Evolutionary conservation across 176 grass and related monocot species (phyloP), one percentile per base, ranked within the genome.

Genomic region (Ananas comosus): DNA sequence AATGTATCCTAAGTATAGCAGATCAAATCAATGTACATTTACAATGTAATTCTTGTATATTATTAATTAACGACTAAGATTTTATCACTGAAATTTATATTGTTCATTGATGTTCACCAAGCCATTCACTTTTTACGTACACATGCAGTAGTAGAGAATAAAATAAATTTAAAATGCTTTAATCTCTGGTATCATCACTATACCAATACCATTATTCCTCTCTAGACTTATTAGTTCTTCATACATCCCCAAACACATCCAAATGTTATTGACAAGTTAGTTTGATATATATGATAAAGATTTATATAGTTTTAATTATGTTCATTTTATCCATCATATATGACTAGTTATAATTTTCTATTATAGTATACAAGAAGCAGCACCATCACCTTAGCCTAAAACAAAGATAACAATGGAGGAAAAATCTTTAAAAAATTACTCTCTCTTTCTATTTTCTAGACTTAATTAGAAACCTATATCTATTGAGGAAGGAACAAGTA

Each of bases 401-500:
- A n/a, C n/a, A 42, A 80, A 79, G 56, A 56, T 49, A 22, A 65
- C 18, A 67, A 5, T 17, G n/a, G 1, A 59, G 16, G 16, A 16
- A 17, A 59, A 56, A 4, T 0, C 1, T 18, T 18, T n/a, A n/a
- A 59, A 18, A 59, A 17, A 14, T 17, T 1, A 59, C 1, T 9
- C 1, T 9, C 56, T 21, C 56, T 58, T 58, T 58, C 14, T 59
- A 17, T 18, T 59, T 59, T 21, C 56, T 59, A 59, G 3, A 59
- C 56, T 17, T 18, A 59, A n/a, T n/a, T n/a, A n/a, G 1, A 59
- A 59, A 18, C 19, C n/a, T 59, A 17, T 21, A 18, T 18, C 66
- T 53, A 65, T 22, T 65, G 68, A 42, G 76, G 74, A 22, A 83
- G 65, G 23, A 49, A 50, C 68, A 79, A n/a, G 49, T 76, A 72